phyloP scores from a whole-genome alignment of 2,329 filamentous ascomycete species.

The Fusarium denticulatum region DNA sequence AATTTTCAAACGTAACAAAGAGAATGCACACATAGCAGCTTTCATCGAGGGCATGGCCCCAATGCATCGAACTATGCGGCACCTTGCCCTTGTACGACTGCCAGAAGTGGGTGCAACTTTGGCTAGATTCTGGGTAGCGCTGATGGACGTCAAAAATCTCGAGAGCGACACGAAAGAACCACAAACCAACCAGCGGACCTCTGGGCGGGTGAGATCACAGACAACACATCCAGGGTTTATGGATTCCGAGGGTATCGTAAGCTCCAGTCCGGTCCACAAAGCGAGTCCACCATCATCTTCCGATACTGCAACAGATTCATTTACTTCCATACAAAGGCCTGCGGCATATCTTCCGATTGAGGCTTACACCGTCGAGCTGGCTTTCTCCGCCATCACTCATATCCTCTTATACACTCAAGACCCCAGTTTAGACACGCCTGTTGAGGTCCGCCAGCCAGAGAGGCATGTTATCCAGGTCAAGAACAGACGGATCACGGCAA shows the following conservation, averaged over 20 bases:
- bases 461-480: accelerated
- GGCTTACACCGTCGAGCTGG: background rate
- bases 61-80: background rate
- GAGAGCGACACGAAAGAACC: background rate
- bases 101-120: background rate
- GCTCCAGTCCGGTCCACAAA: background rate
- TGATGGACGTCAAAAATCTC: background rate
- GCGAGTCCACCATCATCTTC: background rate
- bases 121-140: background rate
- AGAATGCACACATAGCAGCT: background rate
- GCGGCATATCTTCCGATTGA: background rate
- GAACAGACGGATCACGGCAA: background rate
- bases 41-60: accelerated
- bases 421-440: accelerated
- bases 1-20: accelerated
- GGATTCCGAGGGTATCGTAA: background rate
- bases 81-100: background rate
- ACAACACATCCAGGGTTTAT: background rate
- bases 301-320: background rate
- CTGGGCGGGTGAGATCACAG: background rate
- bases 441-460: background rate
- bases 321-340: background rate
- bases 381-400: background rate
- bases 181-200: background rate
- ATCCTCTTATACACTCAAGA: background rate